A percentile compares a stretch with the other conserved stretches of the same genome.
Evolutionary conservation across 139 green algal species (phyloP).

Genomic region (Medakamo hakoo): DNA sequence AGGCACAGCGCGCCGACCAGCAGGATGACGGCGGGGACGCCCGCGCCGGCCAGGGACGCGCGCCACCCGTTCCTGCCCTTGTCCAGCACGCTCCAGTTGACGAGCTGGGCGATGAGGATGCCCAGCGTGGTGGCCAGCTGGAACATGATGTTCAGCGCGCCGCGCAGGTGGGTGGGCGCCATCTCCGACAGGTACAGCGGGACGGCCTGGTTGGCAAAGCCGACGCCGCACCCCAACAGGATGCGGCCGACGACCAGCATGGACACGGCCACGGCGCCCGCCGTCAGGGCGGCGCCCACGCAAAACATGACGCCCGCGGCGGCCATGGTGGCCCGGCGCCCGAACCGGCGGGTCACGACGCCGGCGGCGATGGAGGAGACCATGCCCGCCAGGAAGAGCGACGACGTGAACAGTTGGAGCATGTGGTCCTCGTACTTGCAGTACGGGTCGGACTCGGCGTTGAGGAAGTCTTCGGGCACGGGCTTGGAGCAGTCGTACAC

Average conservation of each 20-base stretch:
- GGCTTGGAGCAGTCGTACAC: neutral
- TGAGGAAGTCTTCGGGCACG: neutral
- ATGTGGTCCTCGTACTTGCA: conserved; percentile 40
- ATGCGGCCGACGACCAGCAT: conserved; percentile 58
- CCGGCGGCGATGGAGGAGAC: conserved; percentile 17
- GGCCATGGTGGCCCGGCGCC: conserved; percentile 35
- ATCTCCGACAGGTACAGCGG: conserved; percentile 29
- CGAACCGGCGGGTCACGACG: conserved; percentile 13
- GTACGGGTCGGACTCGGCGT: too few species aligned
- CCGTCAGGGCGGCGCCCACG: conserved; percentile 29
- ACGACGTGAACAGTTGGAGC: conserved; percentile 56
- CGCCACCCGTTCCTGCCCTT: conserved; percentile 15
- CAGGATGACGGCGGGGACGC: conserved; percentile 15
- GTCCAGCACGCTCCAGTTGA: conserved; percentile 18
- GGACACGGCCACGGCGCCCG: conserved; percentile 23
- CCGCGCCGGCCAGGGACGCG: conserved; percentile 14
- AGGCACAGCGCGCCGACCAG: conserved; percentile 33
- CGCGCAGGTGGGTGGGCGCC: conserved; percentile 16
- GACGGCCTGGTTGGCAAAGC: conserved; percentile 34
- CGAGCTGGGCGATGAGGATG: conserved; percentile 18
- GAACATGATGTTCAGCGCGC: conserved; percentile 20
- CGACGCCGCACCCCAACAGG: conserved; percentile 55
- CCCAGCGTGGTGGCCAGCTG: conserved; percentile 20
- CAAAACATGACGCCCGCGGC: conserved; percentile 28
- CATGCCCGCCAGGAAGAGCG: conserved; percentile 42